These are phyloP conservation scores for Mucor velutinosus DNA, from an alignment of 371 early-diverging fungal species.

Conservation along the genomic window DNA sequence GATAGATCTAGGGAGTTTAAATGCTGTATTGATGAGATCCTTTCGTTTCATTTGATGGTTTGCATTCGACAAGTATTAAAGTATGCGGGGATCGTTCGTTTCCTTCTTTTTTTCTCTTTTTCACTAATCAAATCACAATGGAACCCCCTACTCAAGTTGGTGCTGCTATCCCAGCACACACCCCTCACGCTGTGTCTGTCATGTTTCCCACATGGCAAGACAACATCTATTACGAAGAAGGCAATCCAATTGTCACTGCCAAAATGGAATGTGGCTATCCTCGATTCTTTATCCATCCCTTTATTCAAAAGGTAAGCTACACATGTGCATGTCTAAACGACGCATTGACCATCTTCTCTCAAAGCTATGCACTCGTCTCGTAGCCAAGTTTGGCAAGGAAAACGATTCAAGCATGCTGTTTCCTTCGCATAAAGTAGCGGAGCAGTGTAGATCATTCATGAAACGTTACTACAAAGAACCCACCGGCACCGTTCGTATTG, in stretches of 20 bases:
- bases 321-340: neutral
- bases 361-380: constrained; percentile 45
- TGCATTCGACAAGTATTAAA: neutral
- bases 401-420: constrained; percentile 73
- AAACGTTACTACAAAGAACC: constrained; percentile 42
- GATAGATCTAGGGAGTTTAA: constrained; percentile 1
- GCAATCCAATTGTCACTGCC: constrained; percentile 68
- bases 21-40: constrained; percentile 9
- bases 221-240: constrained; percentile 93
- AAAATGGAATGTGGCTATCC: constrained; percentile 90
- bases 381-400: constrained; percentile 69
- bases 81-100: neutral
- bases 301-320: constrained; percentile 67
- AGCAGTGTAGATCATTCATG: constrained; percentile 73
- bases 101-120: constrained; percentile 6
- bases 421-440: constrained; percentile 72
- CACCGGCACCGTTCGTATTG: constrained; percentile 57
- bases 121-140: neutral
- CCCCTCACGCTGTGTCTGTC: constrained; percentile 90
- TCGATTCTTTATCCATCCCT: constrained; percentile 84
- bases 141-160: constrained; percentile 59
- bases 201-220: constrained; percentile 90
- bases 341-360: neutral
- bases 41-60: constrained; percentile 2
- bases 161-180: constrained; percentile 71